A percentile compares a stretch with the other conserved stretches of the same genome.
These are phyloP conservation scores for Blepharisma japonicum DNA, from an alignment of 73 alveolate genomes.

Conservation along the genomic window DNA sequence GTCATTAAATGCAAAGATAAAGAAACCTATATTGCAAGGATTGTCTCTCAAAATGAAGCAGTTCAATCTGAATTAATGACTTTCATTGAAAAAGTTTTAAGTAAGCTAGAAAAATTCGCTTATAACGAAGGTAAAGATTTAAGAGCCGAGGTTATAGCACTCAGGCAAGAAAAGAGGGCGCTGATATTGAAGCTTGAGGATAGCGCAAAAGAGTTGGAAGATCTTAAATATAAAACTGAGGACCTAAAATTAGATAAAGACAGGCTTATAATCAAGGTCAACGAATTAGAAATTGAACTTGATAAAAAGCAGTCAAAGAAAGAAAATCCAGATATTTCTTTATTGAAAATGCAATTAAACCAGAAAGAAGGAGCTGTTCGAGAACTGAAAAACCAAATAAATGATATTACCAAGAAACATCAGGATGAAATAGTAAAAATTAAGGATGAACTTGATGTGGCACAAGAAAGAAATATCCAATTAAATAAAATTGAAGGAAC, in stretches of 20 bases:
- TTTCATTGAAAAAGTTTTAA: not conserved
- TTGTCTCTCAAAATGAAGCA: not conserved
- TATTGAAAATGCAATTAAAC: not conserved
- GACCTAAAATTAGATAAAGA: not conserved
- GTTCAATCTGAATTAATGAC: constrained; percentile 13
- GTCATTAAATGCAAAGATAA: not conserved
- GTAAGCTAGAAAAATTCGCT: not conserved
- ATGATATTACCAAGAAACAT: not conserved
- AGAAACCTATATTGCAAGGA: constrained; percentile 22
- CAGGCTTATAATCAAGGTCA: not conserved
- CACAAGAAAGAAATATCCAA: not conserved
- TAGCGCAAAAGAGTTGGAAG: not conserved
- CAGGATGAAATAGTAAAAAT: not conserved
- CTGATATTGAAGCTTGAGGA: constrained; percentile 1
- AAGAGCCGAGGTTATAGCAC: not conserved
- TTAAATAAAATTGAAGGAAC: not conserved
- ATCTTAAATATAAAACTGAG: not conserved
- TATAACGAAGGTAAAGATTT: not conserved
- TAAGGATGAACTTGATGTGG: constrained; percentile 11
- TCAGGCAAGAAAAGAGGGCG: not conserved
- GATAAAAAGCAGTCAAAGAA: not conserved
- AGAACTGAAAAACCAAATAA: not conserved
- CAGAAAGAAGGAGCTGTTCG: not conserved
- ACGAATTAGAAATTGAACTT: not conserved
- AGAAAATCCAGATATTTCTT: not conserved